Evolutionary conservation across 441 rosid species (phyloP).

Genomic region (Populus hybrid): DNA sequence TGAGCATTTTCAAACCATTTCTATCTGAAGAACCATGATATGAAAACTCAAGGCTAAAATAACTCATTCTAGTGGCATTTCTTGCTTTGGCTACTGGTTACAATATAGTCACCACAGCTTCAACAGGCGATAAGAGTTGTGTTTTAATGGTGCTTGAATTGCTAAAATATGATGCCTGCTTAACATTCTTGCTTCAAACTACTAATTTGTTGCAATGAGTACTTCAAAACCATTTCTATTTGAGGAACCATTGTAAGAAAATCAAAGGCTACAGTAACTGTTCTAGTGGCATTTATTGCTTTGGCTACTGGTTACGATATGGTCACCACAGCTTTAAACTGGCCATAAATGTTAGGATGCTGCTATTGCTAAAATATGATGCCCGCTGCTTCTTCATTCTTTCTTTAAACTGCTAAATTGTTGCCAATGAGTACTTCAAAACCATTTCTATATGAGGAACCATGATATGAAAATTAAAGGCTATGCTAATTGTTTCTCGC

Average conservation of each 20-base stretch:
- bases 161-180: not conserved
- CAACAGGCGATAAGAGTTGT: not conserved
- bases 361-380: no score
- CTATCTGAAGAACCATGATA: not conserved
- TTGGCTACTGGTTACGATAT: no score
- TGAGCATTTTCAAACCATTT: not conserved
- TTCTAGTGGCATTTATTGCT: no score
- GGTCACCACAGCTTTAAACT: no score
- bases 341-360: no score
- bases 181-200: no score
- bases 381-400: not conserved
- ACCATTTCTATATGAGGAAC: not conserved
- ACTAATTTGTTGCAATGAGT: no score
- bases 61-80: not conserved
- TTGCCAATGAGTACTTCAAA: not conserved
- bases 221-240: no score
- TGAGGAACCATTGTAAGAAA: no score
- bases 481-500: not conserved
- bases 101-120: not conserved
- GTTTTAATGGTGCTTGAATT: not conserved
- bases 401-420: not conserved
- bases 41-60: not conserved
- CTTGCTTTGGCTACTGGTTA: not conserved
- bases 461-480: not conserved
- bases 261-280: no score